Conservation (phyloP, 1,284 basidiomycete species). For the Wallemia hederae region DNA sequence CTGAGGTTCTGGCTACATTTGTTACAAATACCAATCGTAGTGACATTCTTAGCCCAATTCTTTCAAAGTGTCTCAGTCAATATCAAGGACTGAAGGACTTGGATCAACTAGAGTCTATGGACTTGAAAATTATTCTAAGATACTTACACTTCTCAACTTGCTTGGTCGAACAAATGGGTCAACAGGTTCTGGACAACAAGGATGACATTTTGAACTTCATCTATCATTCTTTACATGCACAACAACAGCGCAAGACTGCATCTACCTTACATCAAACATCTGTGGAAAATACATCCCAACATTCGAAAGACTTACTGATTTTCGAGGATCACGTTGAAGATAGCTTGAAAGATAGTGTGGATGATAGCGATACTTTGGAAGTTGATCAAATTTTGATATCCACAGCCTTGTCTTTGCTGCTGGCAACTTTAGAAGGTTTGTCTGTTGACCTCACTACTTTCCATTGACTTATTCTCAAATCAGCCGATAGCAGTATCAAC, state of each 20-base stretch:
- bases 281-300: slow-evolving; percentile 7
- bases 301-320: slow-evolving; percentile 5
- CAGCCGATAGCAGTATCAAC: slow-evolving; percentile 41
- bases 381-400: slow-evolving; percentile 33
- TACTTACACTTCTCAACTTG: background rate
- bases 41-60: background rate
- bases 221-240: slow-evolving; percentile 28
- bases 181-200: slow-evolving; percentile 36
- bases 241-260: slow-evolving; percentile 1
- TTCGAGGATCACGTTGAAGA: slow-evolving; percentile 16
- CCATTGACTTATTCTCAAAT: background rate
- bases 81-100: background rate
- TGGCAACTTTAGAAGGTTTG: slow-evolving; percentile 53
- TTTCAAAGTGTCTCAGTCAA: background rate
- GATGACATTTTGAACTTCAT: slow-evolving; percentile 47
- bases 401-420: slow-evolving; percentile 43
- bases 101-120: background rate
- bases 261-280: slow-evolving; percentile 2
- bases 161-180: slow-evolving; percentile 34
- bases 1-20: background rate
- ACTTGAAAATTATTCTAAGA: background rate
- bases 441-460: background rate
- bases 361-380: slow-evolving; percentile 12
- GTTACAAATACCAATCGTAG: background rate
- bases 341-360: slow-evolving; percentile 29